Evolutionary conservation across 176 grass and related monocot genomes (phyloP).

Genomic region (Cenchrus fungigraminus): DNA sequence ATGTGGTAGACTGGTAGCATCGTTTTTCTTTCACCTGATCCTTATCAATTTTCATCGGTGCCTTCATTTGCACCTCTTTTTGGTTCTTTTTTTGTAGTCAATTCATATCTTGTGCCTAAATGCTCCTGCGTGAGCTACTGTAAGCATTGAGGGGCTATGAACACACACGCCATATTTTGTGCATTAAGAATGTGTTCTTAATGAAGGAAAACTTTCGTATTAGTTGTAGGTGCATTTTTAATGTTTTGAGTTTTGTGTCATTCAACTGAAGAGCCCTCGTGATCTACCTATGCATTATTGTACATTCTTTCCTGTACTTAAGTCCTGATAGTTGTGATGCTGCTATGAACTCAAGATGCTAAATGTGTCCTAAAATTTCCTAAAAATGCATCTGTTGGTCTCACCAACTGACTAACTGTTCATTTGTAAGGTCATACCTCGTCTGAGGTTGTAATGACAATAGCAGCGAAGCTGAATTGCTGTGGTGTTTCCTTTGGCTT

Average conservation of each 20-base stretch:
- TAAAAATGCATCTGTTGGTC: background rate
- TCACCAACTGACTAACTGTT: background rate
- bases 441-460: background rate
- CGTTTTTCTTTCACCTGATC: background rate
- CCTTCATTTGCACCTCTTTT: slow-evolving; percentile 4
- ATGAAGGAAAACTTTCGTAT: background rate
- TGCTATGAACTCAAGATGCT: background rate
- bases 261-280: background rate
- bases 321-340: background rate
- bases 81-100: background rate
- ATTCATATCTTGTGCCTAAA: background rate
- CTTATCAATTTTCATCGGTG: background rate
- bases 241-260: background rate
- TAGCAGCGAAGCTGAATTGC: background rate
- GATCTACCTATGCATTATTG: background rate
- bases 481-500: background rate
- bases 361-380: background rate
- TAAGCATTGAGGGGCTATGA: background rate
- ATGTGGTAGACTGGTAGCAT: background rate
- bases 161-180: background rate
- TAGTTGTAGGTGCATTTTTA: background rate
- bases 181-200: background rate
- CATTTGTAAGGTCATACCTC: background rate
- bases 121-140: background rate
- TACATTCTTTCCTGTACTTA: background rate